Percentiles rank a stretch among this genome's conserved stretches.
These are phyloP conservation scores for Microbotryomycetes sp. DNA, from an alignment of 1,284 basidiomycete genomes.

Conservation along the genomic window DNA sequence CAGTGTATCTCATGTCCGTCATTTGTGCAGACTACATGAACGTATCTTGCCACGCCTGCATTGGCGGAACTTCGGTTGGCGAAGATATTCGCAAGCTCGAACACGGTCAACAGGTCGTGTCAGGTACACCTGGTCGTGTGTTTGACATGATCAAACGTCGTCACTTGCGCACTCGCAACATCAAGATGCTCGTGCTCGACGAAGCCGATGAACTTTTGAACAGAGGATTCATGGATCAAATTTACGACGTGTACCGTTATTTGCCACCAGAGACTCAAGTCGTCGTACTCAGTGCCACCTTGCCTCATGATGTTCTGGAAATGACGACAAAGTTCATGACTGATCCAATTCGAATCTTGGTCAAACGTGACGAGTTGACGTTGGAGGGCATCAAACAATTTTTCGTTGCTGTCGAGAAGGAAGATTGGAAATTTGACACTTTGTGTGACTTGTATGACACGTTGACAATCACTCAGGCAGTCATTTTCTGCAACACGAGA, in stretches of 20 bases:
- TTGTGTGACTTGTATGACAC: conserved; percentile 95
- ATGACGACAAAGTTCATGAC: conserved; percentile 99
- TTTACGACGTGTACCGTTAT: conserved; percentile 98
- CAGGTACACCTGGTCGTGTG: conserved; percentile 94
- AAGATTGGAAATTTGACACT: conserved; percentile 99
- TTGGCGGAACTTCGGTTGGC: conserved; percentile 93
- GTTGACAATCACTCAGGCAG: conserved; percentile 97
- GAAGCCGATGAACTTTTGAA: conserved; percentile 96
- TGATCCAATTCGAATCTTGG: conserved; percentile 94
- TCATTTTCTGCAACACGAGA: conserved; percentile 99
- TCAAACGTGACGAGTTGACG: conserved; percentile 99
- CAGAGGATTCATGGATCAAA: conserved; percentile 99
- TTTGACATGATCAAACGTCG: conserved; percentile 99
- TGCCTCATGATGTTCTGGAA: conserved; percentile 96
- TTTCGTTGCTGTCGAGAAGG: conserved; percentile 99
- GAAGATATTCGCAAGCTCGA: conserved; percentile 98
- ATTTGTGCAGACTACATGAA: conserved; percentile 51
- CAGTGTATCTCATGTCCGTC: too few relatives aligned
- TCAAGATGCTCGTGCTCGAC: conserved; percentile 99
- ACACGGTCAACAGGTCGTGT: conserved; percentile 96
- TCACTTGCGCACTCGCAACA: conserved; percentile 88
- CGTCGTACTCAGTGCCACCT: conserved; percentile 87
- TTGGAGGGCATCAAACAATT: conserved; percentile 99
- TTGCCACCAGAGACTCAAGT: conserved; percentile 90
- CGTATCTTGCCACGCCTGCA: conserved; percentile 97